Conservation (phyloP, 306 rosid species). For the Medicago truncatula region DNA sequence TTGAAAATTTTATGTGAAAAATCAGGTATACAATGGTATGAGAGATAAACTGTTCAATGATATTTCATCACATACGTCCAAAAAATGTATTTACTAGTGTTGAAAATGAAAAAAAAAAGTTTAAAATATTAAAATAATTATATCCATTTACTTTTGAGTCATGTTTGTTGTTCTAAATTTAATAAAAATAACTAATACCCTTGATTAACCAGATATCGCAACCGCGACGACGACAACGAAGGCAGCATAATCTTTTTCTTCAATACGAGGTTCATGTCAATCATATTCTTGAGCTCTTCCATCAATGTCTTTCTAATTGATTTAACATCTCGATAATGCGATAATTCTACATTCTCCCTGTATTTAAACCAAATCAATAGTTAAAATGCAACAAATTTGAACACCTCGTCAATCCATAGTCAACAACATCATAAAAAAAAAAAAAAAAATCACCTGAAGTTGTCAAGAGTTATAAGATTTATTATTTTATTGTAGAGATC, state of each 20-base stretch:
- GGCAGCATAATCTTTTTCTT: constrained; percentile 76
- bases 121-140: too few relatives aligned
- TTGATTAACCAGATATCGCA: constrained; percentile 72
- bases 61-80: too few relatives aligned
- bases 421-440: background rate
- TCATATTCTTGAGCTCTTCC: constrained; percentile 68
- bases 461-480: constrained; percentile 11
- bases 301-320: constrained; percentile 68
- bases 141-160: background rate
- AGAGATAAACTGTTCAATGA: too few relatives aligned
- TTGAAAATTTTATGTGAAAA: too few relatives aligned
- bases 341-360: constrained; percentile 81
- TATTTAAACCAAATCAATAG: constrained; percentile 36
- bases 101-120: too few relatives aligned
- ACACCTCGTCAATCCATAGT: background rate
- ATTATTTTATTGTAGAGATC: background rate
- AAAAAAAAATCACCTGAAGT: background rate
- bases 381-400: constrained; percentile 7
- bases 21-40: too few relatives aligned
- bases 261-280: constrained; percentile 69
- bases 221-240: constrained; percentile 60
- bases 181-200: constrained; percentile 47
- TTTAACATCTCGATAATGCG: constrained; percentile 71
- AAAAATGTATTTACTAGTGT: too few relatives aligned
- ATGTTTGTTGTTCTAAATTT: background rate